Evolutionary conservation across 306 rosid species (phyloP), one percentile per base, ranked within the genome.

Genomic region (Quillaja saponaria): DNA sequence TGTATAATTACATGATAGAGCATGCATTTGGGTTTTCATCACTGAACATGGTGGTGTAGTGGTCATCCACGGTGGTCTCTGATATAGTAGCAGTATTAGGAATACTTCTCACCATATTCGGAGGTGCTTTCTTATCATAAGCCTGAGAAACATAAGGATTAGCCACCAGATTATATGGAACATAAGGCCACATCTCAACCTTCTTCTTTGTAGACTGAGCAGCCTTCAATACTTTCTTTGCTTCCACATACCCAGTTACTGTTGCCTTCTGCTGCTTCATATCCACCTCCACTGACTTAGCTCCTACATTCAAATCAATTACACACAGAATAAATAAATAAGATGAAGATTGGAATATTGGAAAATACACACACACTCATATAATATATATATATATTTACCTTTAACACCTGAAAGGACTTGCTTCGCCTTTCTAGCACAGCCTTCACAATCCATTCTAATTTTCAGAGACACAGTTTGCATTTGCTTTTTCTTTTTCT

Each of bases 391-490:
- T 11, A 49, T 19, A 42, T 59, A 16, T 0, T n/a, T 73, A 86
- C 99, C 99, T 80, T 92, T 92, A 12, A 92, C 90, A 7, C 87
- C 81, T 17, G 90, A 86, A 64, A 88, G 95, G 44, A 92, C 92
- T 17, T 82, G 82, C 74, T 92, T 86, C 48, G 88, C 87, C 77
- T 92, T 92, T 67, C 95, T 88, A 3, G 80, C 88, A 54, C 98
- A 92, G 0, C 98, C 98, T 61, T 92, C 98, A 39, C 98, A 92
- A 58, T 92, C 98, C 98, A 92, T 92, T 66, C 96, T 83, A 60
- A 92, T 71, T 67, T 92, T 92, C 13, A 92, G 74, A 17, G 98
- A 66, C 0, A 92, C 96, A 0, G 96, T 92, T 71, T 88, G 95
- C 3, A 41, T 84, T 69, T 82, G 98, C 81, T 92, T 92, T 87